A percentile compares a stretch with the other conserved stretches of the same genome.
Conservation (phyloP, 345 rosid species). For the Salix exigua region DNA sequence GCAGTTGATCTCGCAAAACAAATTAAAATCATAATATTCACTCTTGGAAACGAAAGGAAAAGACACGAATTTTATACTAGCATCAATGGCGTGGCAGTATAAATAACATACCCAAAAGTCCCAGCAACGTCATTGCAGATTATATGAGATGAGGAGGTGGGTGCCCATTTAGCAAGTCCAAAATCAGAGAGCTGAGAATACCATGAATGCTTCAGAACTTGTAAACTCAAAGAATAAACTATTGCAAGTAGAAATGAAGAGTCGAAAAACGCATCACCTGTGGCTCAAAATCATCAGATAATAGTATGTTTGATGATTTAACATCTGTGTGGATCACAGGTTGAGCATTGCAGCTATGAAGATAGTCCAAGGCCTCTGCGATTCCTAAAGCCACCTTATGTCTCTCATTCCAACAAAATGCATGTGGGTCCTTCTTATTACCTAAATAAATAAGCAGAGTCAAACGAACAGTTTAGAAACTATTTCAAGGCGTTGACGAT, state of each 20-base stretch:
- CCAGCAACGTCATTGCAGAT: slow-evolving; percentile 71
- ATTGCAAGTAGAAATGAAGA: background rate
- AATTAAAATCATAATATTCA: background rate
- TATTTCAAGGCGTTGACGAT: background rate
- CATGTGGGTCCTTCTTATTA: slow-evolving; percentile 43
- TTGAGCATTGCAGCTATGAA: slow-evolving; percentile 44
- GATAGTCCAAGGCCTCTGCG: slow-evolving; percentile 84
- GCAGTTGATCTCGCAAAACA: background rate
- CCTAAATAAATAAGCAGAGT: slow-evolving; percentile 38
- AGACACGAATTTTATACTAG: background rate
- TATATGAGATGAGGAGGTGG: slow-evolving; percentile 46
- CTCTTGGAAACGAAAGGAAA: background rate
- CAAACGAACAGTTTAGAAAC: slow-evolving; percentile 1
- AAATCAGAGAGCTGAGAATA: slow-evolving; percentile 83
- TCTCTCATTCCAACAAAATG: slow-evolving; percentile 77
- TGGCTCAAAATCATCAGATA: slow-evolving; percentile 93
- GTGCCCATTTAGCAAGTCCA: slow-evolving; percentile 78
- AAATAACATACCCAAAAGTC: slow-evolving; percentile 77
- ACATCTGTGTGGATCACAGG: slow-evolving; percentile 93
- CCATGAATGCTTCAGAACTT: background rate
- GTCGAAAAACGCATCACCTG: slow-evolving; percentile 42
- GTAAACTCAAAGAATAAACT: background rate
- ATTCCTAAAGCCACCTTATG: slow-evolving; percentile 85
- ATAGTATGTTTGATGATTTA: slow-evolving; percentile 87
- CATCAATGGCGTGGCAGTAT: background rate